Evolutionary conservation across 305 asterid species (phyloP).

Genomic region (Solanum aculeatissimum): DNA sequence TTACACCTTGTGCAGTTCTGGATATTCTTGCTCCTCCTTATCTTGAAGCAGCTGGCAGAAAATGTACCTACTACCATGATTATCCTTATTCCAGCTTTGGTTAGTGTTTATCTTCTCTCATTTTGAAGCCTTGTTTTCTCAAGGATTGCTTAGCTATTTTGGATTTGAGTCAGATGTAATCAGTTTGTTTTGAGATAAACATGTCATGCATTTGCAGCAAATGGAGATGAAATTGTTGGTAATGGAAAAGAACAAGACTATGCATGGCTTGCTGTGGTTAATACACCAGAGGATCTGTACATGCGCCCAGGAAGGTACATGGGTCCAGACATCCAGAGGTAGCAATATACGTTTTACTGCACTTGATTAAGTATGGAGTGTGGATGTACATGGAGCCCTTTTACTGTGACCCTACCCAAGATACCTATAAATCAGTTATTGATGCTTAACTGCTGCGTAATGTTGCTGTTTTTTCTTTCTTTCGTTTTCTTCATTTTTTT

Average conservation of each 20-base stretch:
- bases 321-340: constrained; percentile 53
- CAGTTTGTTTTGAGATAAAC: neutral
- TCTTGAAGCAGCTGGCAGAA: constrained; percentile 60
- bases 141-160: neutral
- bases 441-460: neutral
- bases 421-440: neutral
- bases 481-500: neutral
- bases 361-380: neutral
- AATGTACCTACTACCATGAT: constrained; percentile 78
- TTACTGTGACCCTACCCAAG: neutral
- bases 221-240: constrained; percentile 14
- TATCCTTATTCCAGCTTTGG: constrained; percentile 59
- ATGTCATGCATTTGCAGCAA: constrained; percentile 27
- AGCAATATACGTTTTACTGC: neutral
- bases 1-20: constrained; percentile 93
- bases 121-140: neutral
- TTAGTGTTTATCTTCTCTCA: constrained; percentile 13
- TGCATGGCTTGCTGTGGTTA: constrained; percentile 75
- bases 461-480: neutral
- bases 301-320: constrained; percentile 55
- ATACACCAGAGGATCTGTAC: constrained; percentile 63
- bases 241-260: constrained; percentile 46
- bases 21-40: constrained; percentile 98
- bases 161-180: neutral
- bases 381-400: neutral